Base-by-base conservation (phyloP, 2,329 filamentous ascomycete species). In the Neonectria ditissima region DNA sequence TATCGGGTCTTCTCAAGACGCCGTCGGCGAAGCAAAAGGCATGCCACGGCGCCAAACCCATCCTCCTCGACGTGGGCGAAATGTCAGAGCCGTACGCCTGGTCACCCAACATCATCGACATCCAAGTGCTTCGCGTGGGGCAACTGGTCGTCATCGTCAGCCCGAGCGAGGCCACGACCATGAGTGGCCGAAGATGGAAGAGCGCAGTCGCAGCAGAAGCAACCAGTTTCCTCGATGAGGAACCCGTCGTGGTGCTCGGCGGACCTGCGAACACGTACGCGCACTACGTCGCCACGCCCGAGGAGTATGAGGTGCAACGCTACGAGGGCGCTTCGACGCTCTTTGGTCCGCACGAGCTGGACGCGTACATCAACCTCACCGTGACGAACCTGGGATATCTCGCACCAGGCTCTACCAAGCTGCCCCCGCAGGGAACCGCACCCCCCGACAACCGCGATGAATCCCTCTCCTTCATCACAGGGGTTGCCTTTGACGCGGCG, bases 321-420 rank as follows among this genome's bases (percentile, higher is more conserved):
- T 97, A 97, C 79, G 95, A 98, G 80, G 95, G 94, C n/a, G 95
- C 93, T 0, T 95, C 92, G 7, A 98, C 95, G 0, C 87, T 98
- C 2, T 96, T 92, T 76, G 95, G 95, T 0, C 91, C 87, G 2
- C 89, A 94, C 77, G 92, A 93, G 1, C 85, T 97, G 11, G 88
- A 91, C 37, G 95, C 94, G 1, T 96, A 96, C 80, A 92, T 97
- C 80, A 94, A 97, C 77, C 83, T 95, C 45, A 94, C 93, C 0
- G 82, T 94, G n/a, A 88, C 91, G 76, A 86, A 77, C 60, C 60
- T 79, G 59, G 72, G 80, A 81, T 58, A 81, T 81, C 48, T 78
- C 80, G 65, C 68, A 7, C 72, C 77, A 5, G 65, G 68, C 45
- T 78, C 82, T 54, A 75, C 77, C 70, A 61, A 80, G 69, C 74